phyloP scores from a whole-genome alignment of 2,329 filamentous ascomycete species.

The Scolecobasidium constrictum region DNA sequence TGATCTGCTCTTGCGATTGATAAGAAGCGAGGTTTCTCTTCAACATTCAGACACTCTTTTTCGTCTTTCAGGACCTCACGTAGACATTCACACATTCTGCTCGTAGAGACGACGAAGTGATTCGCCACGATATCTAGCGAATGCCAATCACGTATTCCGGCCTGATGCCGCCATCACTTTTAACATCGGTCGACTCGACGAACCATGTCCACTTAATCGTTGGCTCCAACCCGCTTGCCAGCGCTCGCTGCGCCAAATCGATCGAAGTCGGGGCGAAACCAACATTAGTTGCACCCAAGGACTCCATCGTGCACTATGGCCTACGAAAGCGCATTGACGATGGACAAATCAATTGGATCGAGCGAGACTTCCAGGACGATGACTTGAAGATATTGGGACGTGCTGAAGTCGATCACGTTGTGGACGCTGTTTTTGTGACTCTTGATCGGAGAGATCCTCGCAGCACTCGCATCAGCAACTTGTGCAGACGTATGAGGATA shows the following conservation, averaged over 20 bases:
- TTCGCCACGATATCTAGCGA: too few species aligned
- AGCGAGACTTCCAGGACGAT: slow-evolving; percentile 54
- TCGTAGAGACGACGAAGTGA: too few species aligned
- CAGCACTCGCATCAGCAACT: slow-evolving; percentile 53
- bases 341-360: slow-evolving; percentile 54
- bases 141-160: too few species aligned
- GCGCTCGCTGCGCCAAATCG: slow-evolving; percentile 68
- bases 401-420: slow-evolving; percentile 62
- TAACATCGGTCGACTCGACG: slow-evolving; percentile 61
- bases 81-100: too few species aligned
- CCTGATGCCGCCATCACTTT: slow-evolving; percentile 45
- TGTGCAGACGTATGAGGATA: slow-evolving; percentile 72
- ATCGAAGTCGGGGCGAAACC: slow-evolving; percentile 73
- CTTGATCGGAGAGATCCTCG: slow-evolving; percentile 37
- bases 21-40: too few species aligned
- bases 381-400: slow-evolving; percentile 72
- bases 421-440: slow-evolving; percentile 90
- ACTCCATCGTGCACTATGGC: slow-evolving; percentile 48
- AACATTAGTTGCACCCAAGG: slow-evolving; percentile 62
- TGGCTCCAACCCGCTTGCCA: slow-evolving; percentile 79
- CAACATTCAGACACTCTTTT: too few species aligned
- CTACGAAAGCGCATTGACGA: slow-evolving; percentile 55
- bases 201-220: slow-evolving; percentile 73
- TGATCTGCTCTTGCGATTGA: too few species aligned
- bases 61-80: too few species aligned